Evolutionary conservation across 441 rosid species (phyloP).

Genomic region (Aleurites moluccanus): DNA sequence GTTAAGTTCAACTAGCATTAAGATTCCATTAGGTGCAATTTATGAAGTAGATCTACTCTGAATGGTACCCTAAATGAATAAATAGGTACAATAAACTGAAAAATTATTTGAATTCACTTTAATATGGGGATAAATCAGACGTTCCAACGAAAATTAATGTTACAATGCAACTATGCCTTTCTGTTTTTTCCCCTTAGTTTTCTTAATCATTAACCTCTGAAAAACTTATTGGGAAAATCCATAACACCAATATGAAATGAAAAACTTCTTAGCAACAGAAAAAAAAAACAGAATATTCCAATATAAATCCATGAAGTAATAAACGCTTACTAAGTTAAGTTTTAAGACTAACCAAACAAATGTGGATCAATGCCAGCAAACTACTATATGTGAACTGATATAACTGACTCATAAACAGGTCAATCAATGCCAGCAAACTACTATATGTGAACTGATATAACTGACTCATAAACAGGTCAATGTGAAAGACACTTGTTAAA

Average conservation of each 20-base stretch:
- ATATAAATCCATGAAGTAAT: neutral
- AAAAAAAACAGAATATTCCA: too few relatives aligned
- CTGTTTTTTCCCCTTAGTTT: too few relatives aligned
- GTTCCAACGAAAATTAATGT: neutral
- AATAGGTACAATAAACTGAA: neutral
- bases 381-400: slow-evolving; percentile 6
- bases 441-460: too few relatives aligned
- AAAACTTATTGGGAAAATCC: neutral
- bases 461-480: neutral
- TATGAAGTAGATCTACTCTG: neutral
- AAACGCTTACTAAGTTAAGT: neutral
- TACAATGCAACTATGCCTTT: neutral
- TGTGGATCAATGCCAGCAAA: slow-evolving; percentile 10
- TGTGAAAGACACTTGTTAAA: neutral
- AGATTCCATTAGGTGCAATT: slow-evolving; percentile 8
- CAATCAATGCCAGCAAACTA: slow-evolving; percentile 13
- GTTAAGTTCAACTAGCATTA: neutral
- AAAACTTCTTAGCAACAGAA: neutral
- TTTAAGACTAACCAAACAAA: neutral
- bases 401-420: neutral
- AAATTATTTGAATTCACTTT: neutral
- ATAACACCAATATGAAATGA: neutral
- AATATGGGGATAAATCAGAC: neutral
- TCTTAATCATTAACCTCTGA: neutral
- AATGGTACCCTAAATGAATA: neutral